A percentile compares a stretch with the other conserved stretches of the same genome.
phyloP scores from a whole-genome alignment of 169 alveolate species.

The Plasmodium sp. region DNA sequence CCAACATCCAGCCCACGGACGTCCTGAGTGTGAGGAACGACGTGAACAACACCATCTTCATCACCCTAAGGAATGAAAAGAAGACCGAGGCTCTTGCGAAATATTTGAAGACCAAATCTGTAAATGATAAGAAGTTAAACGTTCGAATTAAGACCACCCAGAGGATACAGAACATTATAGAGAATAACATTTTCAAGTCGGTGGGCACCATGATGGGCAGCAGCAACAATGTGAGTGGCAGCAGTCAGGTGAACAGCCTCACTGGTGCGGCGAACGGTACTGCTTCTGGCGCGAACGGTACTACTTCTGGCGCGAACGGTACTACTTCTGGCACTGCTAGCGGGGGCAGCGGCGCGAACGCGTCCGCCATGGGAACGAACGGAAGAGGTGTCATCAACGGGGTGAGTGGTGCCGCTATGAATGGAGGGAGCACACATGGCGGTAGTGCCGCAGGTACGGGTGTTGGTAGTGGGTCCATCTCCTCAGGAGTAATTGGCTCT shows the following conservation, averaged over 20 bases:
- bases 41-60: constrained; percentile 69
- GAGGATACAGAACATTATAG: constrained; percentile 59
- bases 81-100: constrained; percentile 67
- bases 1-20: constrained; percentile 44
- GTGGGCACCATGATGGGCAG: background rate
- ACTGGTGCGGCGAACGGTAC: background rate
- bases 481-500: background rate
- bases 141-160: constrained; percentile 68
- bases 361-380: background rate
- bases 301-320: background rate
- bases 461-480: background rate
- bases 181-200: constrained; percentile 53
- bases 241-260: background rate
- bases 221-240: background rate
- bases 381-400: background rate
- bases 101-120: constrained; percentile 59
- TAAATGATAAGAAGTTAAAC: constrained; percentile 54
- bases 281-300: background rate
- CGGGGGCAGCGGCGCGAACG: background rate
- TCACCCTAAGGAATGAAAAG: constrained; percentile 65
- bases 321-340: background rate
- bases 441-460: background rate
- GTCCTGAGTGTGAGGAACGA: constrained; percentile 49
- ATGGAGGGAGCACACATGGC: background rate
- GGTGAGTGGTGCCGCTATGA: background rate